Evolutionary conservation across 2,329 filamentous ascomycete species (phyloP).

Genomic region (Thelonectria discophora): DNA sequence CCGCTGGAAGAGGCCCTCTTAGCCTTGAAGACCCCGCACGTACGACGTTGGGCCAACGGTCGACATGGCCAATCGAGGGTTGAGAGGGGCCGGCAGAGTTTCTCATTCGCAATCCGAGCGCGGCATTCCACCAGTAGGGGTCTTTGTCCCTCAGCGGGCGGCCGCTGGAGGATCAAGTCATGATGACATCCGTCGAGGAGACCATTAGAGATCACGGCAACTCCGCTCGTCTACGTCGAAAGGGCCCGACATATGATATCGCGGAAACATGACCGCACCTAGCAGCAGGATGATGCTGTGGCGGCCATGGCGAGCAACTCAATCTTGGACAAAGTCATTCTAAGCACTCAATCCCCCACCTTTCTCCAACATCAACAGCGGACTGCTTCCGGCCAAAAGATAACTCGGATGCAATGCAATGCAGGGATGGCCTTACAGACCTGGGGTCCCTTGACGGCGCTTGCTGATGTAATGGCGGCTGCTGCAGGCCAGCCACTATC

Average conservation of each 20-base stretch:
- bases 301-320: neutral
- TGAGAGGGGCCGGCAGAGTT: conserved; percentile 13
- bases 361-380: too few species aligned
- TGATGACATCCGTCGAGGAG: conserved; percentile 15
- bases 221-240: conserved; percentile 2
- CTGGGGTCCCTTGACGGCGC: conserved; percentile 11
- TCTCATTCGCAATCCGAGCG: neutral
- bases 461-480: conserved; percentile 26
- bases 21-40: neutral
- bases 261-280: conserved; percentile 4
- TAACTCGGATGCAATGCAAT: neutral
- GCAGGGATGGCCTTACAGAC: conserved; percentile 13
- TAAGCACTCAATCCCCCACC: conserved; percentile 13
- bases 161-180: conserved; percentile 17
- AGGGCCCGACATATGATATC: conserved; percentile 6
- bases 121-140: conserved; percentile 19
- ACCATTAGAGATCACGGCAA: conserved; percentile 17
- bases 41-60: conserved; percentile 9
- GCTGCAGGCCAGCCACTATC: conserved; percentile 25
- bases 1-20: too few species aligned
- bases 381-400: conserved; percentile 2
- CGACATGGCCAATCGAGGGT: conserved; percentile 16
- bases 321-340: neutral
- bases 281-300: conserved; percentile 7
- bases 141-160: conserved; percentile 16